A percentile compares a stretch with the other conserved stretches of the same genome.
phyloP scores from a whole-genome alignment of 768 basidiomycete genomes.

The Sporobolomyces pararoseus region DNA sequence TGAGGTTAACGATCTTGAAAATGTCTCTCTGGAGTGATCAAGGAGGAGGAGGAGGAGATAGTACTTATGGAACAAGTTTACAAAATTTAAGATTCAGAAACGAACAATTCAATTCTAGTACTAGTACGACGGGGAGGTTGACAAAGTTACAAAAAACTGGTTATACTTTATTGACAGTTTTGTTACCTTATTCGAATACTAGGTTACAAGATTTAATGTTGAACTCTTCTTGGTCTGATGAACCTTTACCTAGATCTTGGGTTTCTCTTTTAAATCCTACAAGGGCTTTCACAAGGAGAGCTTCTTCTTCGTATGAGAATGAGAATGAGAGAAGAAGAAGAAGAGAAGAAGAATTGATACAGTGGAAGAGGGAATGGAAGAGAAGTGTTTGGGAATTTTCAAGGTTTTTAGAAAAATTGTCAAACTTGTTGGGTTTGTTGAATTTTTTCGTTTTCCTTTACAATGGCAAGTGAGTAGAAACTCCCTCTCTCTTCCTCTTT shows the following conservation, averaged over 20 bases:
- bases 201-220: slow-evolving; percentile 41
- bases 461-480: slow-evolving; percentile 69
- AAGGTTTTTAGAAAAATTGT: slow-evolving; percentile 34
- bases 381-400: slow-evolving; percentile 41
- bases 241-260: slow-evolving; percentile 36
- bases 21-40: slow-evolving; percentile 64
- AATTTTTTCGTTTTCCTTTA: slow-evolving; percentile 80
- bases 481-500: too few relatives aligned
- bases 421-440: slow-evolving; percentile 50
- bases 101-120: slow-evolving; percentile 8
- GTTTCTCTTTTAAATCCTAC: slow-evolving; percentile 20
- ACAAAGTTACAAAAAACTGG: slow-evolving; percentile 19
- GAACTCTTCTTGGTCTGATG: slow-evolving; percentile 42
- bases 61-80: slow-evolving; percentile 67
- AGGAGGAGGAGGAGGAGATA: neutral
- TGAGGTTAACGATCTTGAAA: slow-evolving; percentile 71
- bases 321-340: neutral
- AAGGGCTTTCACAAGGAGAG: slow-evolving; percentile 7
- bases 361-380: slow-evolving; percentile 40
- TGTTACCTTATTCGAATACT: slow-evolving; percentile 36
- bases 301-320: too few relatives aligned
- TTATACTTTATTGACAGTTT: slow-evolving; percentile 36
- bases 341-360: slow-evolving; percentile 28
- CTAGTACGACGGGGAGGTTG: slow-evolving; percentile 30
- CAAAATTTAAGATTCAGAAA: slow-evolving; percentile 67